Evolutionary conservation across 306 rosid genomes (phyloP).

Genomic region (Malus domestica): DNA sequence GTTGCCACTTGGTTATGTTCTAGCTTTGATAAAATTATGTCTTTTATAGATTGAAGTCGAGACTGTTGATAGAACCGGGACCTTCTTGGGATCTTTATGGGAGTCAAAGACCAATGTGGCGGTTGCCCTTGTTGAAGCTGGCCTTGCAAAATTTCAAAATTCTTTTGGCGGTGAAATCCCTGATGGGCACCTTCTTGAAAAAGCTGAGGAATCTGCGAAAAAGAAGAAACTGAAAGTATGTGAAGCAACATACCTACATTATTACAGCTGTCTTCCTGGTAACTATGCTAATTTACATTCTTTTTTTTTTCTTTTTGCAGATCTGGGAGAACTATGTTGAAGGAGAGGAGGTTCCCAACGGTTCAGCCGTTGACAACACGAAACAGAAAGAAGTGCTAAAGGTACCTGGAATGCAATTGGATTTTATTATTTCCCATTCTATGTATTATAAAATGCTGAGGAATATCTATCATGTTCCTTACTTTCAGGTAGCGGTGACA

Average conservation of each 20-base stretch:
- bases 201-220: conserved; percentile 84
- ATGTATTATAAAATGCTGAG: conserved; percentile 13
- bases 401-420: conserved; percentile 38
- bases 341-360: conserved; percentile 85
- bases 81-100: conserved; percentile 96
- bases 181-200: conserved; percentile 73
- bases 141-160: conserved; percentile 78
- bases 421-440: conserved; percentile 2
- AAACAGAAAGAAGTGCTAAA: conserved; percentile 93
- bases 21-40: conserved; percentile 1
- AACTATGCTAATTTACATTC: conserved; percentile 22
- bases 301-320: conserved; percentile 35
- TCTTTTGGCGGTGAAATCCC: conserved; percentile 89
- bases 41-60: conserved; percentile 77
- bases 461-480: conserved; percentile 18
- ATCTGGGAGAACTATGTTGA: conserved; percentile 95
- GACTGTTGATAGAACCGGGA: conserved; percentile 90
- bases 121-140: conserved; percentile 74
- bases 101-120: conserved; percentile 75
- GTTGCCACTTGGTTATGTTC: conserved; percentile 7
- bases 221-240: conserved; percentile 74
- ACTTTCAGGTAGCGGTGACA: conserved; percentile 63
- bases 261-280: conserved; percentile 7
- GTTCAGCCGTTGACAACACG: conserved; percentile 52
- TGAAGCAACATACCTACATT: conserved; percentile 12